These are phyloP conservation scores for Gentiana straminea DNA, from an alignment of 257 asterid genomes.

Conservation along the genomic window DNA sequence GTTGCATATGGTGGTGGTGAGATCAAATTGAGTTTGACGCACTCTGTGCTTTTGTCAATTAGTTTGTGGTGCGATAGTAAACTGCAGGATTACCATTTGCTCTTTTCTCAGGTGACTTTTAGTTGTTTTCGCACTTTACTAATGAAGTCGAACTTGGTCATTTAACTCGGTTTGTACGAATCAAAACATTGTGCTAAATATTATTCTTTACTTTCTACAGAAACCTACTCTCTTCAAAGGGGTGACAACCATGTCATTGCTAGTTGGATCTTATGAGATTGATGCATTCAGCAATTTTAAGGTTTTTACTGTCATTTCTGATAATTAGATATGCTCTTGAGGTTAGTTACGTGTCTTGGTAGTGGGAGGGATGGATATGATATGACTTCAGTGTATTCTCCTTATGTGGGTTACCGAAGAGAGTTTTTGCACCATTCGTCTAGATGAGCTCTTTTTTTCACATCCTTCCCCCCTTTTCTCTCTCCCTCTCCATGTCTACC, in stretches of 20 bases:
- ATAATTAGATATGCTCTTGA: constrained; percentile 6
- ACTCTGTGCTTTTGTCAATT: constrained; percentile 58
- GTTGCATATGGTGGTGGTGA: constrained; percentile 30
- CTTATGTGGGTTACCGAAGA: neutral
- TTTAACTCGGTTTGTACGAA: constrained; percentile 57
- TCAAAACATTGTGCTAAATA: neutral
- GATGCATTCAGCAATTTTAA: constrained; percentile 33
- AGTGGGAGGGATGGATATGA: neutral
- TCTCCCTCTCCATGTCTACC: constrained; percentile 1
- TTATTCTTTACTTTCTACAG: constrained; percentile 30
- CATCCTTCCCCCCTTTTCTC: constrained; percentile 8
- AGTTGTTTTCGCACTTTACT: constrained; percentile 2
- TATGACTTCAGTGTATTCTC: neutral
- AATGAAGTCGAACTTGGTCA: constrained; percentile 2
- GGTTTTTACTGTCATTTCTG: constrained; percentile 28
- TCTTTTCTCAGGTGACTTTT: constrained; percentile 63
- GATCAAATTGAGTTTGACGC: constrained; percentile 42
- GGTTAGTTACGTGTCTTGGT: neutral
- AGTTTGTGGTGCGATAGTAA: constrained; percentile 77
- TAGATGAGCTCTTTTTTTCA: constrained; percentile 7
- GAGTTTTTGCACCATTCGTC: neutral
- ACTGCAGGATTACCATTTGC: constrained; percentile 78
- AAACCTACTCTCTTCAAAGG: constrained; percentile 54
- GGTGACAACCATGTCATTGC: constrained; percentile 53
- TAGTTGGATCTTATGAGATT: constrained; percentile 38